Conservation (phyloP, 139 green algal genomes). For the Chlamydomonas incerta region DNA sequence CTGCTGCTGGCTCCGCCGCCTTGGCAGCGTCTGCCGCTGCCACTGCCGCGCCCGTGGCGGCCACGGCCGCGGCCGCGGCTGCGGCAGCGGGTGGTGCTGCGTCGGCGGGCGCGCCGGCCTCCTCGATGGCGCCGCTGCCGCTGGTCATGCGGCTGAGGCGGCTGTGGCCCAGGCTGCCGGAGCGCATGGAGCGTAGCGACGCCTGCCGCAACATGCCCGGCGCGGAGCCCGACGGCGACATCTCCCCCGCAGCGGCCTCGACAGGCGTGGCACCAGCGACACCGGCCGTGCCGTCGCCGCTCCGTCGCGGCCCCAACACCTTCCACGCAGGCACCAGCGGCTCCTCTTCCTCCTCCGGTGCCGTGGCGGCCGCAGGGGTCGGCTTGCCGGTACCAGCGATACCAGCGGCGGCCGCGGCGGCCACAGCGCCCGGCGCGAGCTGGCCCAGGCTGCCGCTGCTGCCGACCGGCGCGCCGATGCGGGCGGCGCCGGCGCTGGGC, state of each 20-base stretch:
- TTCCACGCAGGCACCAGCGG: slow-evolving; percentile 32
- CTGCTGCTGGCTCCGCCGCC: too few relatives aligned
- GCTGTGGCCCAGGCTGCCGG: slow-evolving; percentile 19
- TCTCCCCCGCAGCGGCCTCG: neutral
- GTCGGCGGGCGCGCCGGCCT: neutral
- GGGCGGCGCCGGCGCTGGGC: neutral
- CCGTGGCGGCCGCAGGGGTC: neutral
- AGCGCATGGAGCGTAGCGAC: neutral
- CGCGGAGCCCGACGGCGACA: neutral
- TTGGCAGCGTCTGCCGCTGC: too few relatives aligned
- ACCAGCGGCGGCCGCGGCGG: neutral
- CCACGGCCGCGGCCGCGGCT: too few relatives aligned
- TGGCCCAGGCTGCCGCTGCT: neutral
- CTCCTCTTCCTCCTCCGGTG: neutral
- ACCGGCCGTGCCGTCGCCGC: neutral
- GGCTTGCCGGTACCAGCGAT: too few relatives aligned
- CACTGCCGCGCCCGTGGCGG: too few relatives aligned
- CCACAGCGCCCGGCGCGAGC: neutral
- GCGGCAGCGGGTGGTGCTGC: too few relatives aligned
- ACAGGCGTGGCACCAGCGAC: too few relatives aligned
- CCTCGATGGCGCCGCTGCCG: neutral
- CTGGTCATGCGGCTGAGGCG: slow-evolving; percentile 17
- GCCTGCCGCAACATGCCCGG: neutral
- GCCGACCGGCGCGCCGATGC: slow-evolving; percentile 5
- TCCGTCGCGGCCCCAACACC: slow-evolving; percentile 3